phyloP scores from a whole-genome alignment of 768 basidiomycete species.

The Chalciporus chontae region DNA sequence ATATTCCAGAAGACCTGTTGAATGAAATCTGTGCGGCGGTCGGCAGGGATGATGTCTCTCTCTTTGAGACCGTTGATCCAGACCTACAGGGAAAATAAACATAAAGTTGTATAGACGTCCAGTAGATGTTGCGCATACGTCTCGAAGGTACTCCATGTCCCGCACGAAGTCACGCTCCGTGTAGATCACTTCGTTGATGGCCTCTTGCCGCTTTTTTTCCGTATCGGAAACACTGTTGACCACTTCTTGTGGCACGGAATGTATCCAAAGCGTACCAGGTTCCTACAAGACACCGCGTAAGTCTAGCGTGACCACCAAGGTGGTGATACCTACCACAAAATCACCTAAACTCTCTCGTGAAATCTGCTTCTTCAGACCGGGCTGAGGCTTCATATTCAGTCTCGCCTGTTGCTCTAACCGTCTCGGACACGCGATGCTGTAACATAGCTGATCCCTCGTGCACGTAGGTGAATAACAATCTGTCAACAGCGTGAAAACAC shows the following conservation, averaged over 20 bases:
- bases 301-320: not conserved
- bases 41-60: conserved; percentile 69
- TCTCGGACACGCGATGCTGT: conserved; percentile 94
- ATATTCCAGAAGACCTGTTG: conserved; percentile 98
- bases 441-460: conserved; percentile 90
- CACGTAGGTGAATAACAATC: conserved; percentile 99
- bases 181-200: conserved; percentile 92
- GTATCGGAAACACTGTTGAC: conserved; percentile 87
- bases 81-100: conserved; percentile 41
- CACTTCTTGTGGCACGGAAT: conserved; percentile 93
- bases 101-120: not conserved
- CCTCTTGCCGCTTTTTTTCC: conserved; percentile 96
- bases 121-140: conserved; percentile 50
- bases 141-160: conserved; percentile 96
- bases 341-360: conserved; percentile 81
- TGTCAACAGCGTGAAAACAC: conserved; percentile 93
- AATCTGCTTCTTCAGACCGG: conserved; percentile 81
- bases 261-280: conserved; percentile 90
- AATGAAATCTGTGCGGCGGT: conserved; percentile 79
- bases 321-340: conserved; percentile 49
- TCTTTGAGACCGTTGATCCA: conserved; percentile 89
- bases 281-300: conserved; percentile 42
- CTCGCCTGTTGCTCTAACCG: conserved; percentile 92
- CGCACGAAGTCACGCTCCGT: conserved; percentile 98
- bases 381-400: conserved; percentile 91